These are phyloP conservation scores for Diplodia corticola DNA, from an alignment of 2,329 filamentous ascomycete genomes.

Conservation along the genomic window DNA sequence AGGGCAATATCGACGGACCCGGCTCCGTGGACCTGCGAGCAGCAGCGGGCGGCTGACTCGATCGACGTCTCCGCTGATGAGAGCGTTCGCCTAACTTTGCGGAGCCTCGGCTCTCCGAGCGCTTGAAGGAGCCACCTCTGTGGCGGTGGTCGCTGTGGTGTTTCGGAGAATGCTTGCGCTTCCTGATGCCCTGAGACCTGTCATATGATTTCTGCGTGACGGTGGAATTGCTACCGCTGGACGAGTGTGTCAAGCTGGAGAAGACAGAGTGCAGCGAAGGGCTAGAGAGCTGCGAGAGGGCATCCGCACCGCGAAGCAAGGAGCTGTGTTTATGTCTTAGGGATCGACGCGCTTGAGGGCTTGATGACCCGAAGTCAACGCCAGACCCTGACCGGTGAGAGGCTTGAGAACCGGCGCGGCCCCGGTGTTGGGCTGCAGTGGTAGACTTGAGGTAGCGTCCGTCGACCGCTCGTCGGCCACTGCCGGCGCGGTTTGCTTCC, in stretches of 20 bases:
- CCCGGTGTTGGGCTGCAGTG: conserved; percentile 8
- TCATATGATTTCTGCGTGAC: conserved; percentile 46
- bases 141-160: conserved; percentile 27
- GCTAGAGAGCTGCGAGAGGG: conserved; percentile 37
- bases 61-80: conserved; percentile 8
- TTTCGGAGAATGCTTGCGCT: conserved; percentile 27
- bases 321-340: conserved; percentile 34
- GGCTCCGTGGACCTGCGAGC: conserved; percentile 27
- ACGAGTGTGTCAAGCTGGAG: conserved; percentile 44
- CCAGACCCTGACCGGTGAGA: conserved; percentile 11
- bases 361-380: neutral
- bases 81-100: conserved; percentile 18
- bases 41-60: conserved; percentile 14
- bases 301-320: conserved; percentile 36
- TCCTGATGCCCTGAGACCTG: conserved; percentile 28
- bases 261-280: conserved; percentile 46
- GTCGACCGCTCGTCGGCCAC: neutral
- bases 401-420: conserved; percentile 3
- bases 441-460: conserved; percentile 9
- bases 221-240: conserved; percentile 49
- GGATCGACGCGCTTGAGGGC: neutral
- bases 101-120: conserved; percentile 18
- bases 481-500: neutral
- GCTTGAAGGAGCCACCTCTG: conserved; percentile 16
- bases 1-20: conserved; percentile 14